Base-by-base conservation (phyloP, 805 yeast genomes). In the Saccharomycopsis capsularis region DNA sequence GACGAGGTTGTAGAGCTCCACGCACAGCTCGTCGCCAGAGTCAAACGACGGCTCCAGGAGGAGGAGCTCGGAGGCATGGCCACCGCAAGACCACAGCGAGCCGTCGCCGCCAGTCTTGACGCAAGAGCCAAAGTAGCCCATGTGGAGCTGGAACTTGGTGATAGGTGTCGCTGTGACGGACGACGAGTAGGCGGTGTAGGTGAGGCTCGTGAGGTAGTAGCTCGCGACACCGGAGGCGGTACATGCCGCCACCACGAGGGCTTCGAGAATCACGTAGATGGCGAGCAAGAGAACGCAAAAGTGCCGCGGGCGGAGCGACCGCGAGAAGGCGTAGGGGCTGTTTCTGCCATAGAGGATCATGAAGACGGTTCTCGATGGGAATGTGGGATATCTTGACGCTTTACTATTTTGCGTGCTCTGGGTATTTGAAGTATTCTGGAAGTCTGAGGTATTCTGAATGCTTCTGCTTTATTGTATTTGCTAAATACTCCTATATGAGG, bases 231-330 rank as follows among this genome's bases (percentile, higher is more conserved):
- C 11, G 25, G 51, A 39, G 11, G 52, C 47, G 4, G 50, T 46
- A 23, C 52, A 53, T 18, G 50, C 23, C 3, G 55, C 56, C 4
- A 53, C 30, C 18, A 51, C 52, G 11, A 53, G 16, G 15, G 50
- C 37, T 63, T 53, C 48, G 34, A 46, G 21, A n/a, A 47, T 29
- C 54, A 58, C 46, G 47, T 40, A 36, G 24, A 34, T 44, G 42
- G 48, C 50, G 45, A 41, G 24, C 40, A 47, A 44, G 44, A 53
- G 40, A 52, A 35, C 52, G 43, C 42, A 44, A 49, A 38, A 35
- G 55, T 53, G 57, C 49, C 51, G 27, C 38, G 44, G 42, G 4
- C 52, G 15, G 5, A 39, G 6, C 7, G 32, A 29, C 32, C 32
- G 32, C 32, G 13, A 13, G 32, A 29, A 29, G 11, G 32, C 32